These are phyloP conservation scores for Herpotrichia juniperi DNA, from an alignment of 2,329 filamentous ascomycete genomes.

Conservation along the genomic window DNA sequence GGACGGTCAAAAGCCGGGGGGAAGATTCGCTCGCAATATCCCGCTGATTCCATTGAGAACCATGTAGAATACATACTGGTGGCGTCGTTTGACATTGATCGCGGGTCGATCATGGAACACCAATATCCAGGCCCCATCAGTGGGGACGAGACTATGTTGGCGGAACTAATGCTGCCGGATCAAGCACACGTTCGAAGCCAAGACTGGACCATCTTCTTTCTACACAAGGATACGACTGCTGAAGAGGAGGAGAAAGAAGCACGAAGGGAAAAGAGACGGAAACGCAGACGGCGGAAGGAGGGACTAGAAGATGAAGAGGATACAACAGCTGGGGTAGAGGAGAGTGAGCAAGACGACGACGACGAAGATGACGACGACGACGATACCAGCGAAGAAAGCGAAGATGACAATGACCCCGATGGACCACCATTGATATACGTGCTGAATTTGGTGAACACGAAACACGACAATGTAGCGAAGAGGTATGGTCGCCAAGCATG, in stretches of 20 bases:
- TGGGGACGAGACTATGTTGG: slow-evolving; percentile 96
- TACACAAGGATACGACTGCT: slow-evolving; percentile 91
- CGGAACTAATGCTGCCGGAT: slow-evolving; percentile 97
- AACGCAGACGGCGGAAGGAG: slow-evolving; percentile 51
- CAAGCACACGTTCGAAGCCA: slow-evolving; percentile 93
- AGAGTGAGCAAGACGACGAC: slow-evolving; percentile 40
- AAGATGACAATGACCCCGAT: slow-evolving; percentile 66
- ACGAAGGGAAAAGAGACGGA: slow-evolving; percentile 62
- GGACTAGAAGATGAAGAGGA: slow-evolving; percentile 50
- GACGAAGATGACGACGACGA: slow-evolving; percentile 54
- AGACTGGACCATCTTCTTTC: slow-evolving; percentile 99
- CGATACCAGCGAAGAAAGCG: slow-evolving; percentile 58
- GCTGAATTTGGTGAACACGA: slow-evolving; percentile 95
- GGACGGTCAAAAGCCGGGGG: slow-evolving; percentile 10
- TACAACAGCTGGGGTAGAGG: slow-evolving; percentile 23
- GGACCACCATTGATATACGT: slow-evolving; percentile 96
- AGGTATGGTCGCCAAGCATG: slow-evolving; percentile 48
- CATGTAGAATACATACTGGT: slow-evolving; percentile 99
- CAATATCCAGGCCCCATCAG: slow-evolving; percentile 95
- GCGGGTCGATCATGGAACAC: slow-evolving; percentile 96
- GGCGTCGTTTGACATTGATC: slow-evolving; percentile 95
- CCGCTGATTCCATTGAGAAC: slow-evolving; percentile 64
- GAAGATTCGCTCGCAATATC: slow-evolving; percentile 56
- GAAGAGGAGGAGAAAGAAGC: slow-evolving; percentile 73
- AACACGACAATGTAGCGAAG: slow-evolving; percentile 91